These are phyloP conservation scores for Heliamphora exappendiculata DNA, from an alignment of 148 eudicot species.

Conservation along the genomic window DNA sequence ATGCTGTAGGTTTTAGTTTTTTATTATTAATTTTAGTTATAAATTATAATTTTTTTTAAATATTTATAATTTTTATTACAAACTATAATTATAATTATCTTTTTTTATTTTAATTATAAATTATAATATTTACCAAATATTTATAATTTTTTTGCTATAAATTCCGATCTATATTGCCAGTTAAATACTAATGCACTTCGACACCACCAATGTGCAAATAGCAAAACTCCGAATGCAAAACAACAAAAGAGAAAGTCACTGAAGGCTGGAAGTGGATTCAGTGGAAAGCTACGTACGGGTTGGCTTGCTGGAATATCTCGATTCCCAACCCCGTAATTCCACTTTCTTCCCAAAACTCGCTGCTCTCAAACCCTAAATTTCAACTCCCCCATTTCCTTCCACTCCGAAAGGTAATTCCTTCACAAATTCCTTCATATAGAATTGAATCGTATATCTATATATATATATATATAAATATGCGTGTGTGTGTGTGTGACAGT, in stretches of 20 bases:
- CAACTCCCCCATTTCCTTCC: background rate
- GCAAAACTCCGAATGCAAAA: no score
- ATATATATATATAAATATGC: background rate
- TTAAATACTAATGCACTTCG: no score
- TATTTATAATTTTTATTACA: no score
- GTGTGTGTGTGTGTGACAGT: background rate
- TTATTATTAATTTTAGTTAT: no score
- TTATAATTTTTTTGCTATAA: no score
- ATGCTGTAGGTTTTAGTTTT: no score
- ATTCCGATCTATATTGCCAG: no score
- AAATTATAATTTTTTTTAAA: no score
- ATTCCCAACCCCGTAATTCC: background rate
- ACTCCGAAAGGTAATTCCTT: background rate
- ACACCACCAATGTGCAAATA: no score
- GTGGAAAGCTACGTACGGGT: background rate
- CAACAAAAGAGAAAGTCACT: background rate
- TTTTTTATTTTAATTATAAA: no score
- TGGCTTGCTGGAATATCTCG: background rate
- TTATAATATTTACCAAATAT: no score
- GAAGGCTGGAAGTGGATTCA: background rate
- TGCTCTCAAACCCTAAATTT: slow-evolving; percentile 8
- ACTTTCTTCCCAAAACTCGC: background rate
- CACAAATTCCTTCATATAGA: background rate
- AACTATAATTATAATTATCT: no score
- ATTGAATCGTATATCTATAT: background rate